Evolutionary conservation across 495 filamentous ascomycete species (phyloP).

Genomic region (Geopyxis carbonaria): DNA sequence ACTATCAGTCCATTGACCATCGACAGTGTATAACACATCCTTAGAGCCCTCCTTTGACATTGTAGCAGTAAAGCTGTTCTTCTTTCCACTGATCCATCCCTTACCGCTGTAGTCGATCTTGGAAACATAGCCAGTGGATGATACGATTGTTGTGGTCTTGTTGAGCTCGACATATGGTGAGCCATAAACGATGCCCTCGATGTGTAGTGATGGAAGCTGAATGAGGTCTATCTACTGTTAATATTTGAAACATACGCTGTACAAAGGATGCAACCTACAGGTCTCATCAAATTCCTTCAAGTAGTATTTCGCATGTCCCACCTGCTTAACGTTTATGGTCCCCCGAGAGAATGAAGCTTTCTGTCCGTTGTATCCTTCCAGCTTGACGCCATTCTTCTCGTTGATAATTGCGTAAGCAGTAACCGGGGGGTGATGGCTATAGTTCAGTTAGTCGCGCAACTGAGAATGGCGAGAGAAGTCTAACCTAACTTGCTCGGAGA

Average conservation of each 20-base stretch:
- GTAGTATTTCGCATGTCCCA: conserved; percentile 60
- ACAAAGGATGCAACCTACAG: conserved; percentile 23
- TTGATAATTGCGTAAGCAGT: conserved; percentile 91
- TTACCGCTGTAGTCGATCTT: conserved; percentile 86
- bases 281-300: conserved; percentile 34
- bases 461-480: conserved; percentile 5
- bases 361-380: conserved; percentile 96
- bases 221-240: conserved; percentile 49
- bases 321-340: conserved; percentile 89
- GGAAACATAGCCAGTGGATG: conserved; percentile 71
- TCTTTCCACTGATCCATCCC: conserved; percentile 88
- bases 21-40: conserved; percentile 66
- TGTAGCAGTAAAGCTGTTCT: conserved; percentile 71
- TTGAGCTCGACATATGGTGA: conserved; percentile 84
- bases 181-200: conserved; percentile 84
- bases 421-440: conserved; percentile 88
- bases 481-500: conserved; percentile 70
- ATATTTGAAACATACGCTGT: no score
- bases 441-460: conserved; percentile 3
- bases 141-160: conserved; percentile 61
- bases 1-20: conserved; percentile 78
- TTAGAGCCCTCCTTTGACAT: conserved; percentile 56
- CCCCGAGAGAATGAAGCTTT: conserved; percentile 74
- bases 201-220: conserved; percentile 79
- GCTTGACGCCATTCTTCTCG: conserved; percentile 59